Evolutionary conservation across 805 yeast genomes (phyloP).

Genomic region (Clavispora carvajalis): DNA sequence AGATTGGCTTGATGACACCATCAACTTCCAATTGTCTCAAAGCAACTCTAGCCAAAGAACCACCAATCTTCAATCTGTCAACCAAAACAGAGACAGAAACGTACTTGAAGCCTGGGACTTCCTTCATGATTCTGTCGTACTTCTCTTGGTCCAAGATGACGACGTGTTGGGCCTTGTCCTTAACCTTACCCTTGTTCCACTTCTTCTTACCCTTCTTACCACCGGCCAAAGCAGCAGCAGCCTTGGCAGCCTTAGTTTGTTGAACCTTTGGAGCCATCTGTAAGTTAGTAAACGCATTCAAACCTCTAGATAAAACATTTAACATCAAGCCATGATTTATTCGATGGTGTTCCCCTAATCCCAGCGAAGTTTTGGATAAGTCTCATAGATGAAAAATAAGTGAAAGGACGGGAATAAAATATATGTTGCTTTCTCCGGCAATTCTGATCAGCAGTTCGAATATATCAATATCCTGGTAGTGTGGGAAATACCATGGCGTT

Average conservation of each 20-base stretch:
- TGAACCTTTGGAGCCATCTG: slow-evolving; percentile 97
- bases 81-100: slow-evolving; percentile 97
- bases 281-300: slow-evolving; percentile 4
- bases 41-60: slow-evolving; percentile 98
- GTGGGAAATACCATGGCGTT: neutral
- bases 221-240: slow-evolving; percentile 99
- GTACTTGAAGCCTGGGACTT: slow-evolving; percentile 97
- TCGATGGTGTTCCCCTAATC: too few species aligned
- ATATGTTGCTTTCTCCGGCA: too few species aligned
- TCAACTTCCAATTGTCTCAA: slow-evolving; percentile 90
- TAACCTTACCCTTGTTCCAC: slow-evolving; percentile 99
- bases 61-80: slow-evolving; percentile 99
- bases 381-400: too few species aligned
- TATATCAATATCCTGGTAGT: neutral
- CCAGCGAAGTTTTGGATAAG: too few species aligned
- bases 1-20: slow-evolving; percentile 91
- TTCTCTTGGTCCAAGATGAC: slow-evolving; percentile 96
- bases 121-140: slow-evolving; percentile 99
- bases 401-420: too few species aligned
- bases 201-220: slow-evolving; percentile 99
- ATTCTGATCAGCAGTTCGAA: too few species aligned
- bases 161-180: slow-evolving; percentile 99
- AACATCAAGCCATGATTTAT: too few species aligned
- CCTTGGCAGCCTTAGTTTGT: slow-evolving; percentile 99
- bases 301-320: too few species aligned